phyloP scores from a whole-genome alignment of 345 rosid genomes.

The Corchorus olitorius region DNA sequence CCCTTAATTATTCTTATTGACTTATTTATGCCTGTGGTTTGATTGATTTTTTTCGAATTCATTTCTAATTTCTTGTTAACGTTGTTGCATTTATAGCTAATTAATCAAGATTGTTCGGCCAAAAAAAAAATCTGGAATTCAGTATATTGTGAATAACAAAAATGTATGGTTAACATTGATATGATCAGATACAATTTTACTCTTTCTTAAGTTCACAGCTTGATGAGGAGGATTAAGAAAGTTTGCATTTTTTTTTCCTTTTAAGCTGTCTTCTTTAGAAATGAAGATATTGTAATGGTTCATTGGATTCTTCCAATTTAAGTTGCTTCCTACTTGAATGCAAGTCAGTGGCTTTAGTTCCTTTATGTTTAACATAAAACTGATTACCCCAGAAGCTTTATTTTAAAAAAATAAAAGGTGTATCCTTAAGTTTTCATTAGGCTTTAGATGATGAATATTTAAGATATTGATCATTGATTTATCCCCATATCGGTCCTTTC shows the following conservation, averaged over 20 bases:
- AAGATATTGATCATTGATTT: too few relatives aligned
- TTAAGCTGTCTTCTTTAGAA: slow-evolving; percentile 47
- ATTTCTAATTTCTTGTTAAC: not conserved
- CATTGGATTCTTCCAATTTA: not conserved
- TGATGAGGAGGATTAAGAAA: not conserved
- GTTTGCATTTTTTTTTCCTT: slow-evolving; percentile 32
- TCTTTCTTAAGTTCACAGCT: not conserved
- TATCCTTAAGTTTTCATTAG: too few relatives aligned
- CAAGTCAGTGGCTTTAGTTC: not conserved
- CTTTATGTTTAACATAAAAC: not conserved
- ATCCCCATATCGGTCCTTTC: too few relatives aligned
- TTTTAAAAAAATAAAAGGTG: too few relatives aligned
- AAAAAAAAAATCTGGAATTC: not conserved
- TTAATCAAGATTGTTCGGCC: not conserved
- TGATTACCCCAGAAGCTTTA: too few relatives aligned
- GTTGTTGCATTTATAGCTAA: not conserved
- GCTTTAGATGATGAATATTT: too few relatives aligned
- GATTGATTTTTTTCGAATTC: not conserved
- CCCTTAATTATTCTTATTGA: not conserved
- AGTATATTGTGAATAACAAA: too few relatives aligned
- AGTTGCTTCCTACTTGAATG: not conserved
- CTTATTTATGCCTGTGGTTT: not conserved
- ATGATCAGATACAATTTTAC: not conserved
- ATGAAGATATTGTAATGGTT: not conserved
- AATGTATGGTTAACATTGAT: too few relatives aligned